phyloP scores from a whole-genome alignment of 176 grass and related monocot species.

The Carex parvula region DNA sequence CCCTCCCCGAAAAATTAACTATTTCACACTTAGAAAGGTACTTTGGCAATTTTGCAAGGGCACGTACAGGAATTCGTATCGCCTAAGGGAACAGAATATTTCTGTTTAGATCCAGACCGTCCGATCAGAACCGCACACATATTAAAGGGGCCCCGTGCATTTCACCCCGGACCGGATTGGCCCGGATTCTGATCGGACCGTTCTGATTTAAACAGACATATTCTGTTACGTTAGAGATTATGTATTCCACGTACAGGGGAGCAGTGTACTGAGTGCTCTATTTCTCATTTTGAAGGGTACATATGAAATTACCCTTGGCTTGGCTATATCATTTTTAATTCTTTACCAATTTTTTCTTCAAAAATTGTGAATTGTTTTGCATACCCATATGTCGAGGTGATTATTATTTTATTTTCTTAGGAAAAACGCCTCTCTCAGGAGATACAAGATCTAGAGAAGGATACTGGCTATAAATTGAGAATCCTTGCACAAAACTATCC shows the following conservation, averaged over 20 bases:
- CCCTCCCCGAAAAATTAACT: neutral
- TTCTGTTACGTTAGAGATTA: too few species aligned
- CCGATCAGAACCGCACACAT: too few species aligned
- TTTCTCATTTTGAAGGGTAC: neutral
- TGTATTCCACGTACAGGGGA: too few species aligned
- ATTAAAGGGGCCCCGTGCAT: too few species aligned
- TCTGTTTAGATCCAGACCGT: too few species aligned
- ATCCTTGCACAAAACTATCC: constrained; percentile 97
- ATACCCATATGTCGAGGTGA: neutral
- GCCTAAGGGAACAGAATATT: too few species aligned
- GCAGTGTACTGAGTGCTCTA: neutral
- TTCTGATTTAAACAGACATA: too few species aligned
- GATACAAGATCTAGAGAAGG: constrained; percentile 85
- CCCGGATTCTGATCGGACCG: too few species aligned
- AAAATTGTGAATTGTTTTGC: neutral
- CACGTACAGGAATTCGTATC: neutral
- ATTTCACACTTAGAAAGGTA: neutral
- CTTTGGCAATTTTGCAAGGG: neutral
- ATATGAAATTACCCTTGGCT: neutral
- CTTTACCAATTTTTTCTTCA: neutral
- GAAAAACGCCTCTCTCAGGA: constrained; percentile 67
- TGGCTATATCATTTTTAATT: neutral
- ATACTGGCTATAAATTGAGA: constrained; percentile 86
- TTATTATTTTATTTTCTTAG: constrained; percentile 34
- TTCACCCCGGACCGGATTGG: too few species aligned